A percentile compares a stretch with the other conserved stretches of the same genome.
Evolutionary conservation across 225 moss, liverwort and hornwort species (phyloP).

Genomic region (Climacium dendroides): DNA sequence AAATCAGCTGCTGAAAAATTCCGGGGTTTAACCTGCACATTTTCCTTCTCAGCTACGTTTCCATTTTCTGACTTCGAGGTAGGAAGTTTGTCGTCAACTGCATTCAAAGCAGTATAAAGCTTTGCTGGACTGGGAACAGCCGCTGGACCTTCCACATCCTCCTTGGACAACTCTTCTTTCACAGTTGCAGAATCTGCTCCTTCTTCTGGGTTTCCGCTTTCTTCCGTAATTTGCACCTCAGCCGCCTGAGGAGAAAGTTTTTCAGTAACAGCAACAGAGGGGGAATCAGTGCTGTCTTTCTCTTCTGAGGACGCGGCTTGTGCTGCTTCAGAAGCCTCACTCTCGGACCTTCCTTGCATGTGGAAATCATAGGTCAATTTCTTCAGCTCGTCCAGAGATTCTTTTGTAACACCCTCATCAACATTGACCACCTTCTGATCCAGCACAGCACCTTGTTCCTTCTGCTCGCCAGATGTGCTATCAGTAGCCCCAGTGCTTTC

Average conservation of each 20-base stretch:
- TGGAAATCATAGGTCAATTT: neutral
- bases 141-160: slow-evolving; percentile 2
- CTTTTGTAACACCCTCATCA: neutral
- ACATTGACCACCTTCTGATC: slow-evolving; percentile 5
- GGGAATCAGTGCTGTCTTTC: neutral
- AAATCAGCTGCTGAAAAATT: slow-evolving; percentile 14
- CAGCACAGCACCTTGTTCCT: neutral
- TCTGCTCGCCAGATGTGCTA: neutral
- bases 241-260: neutral
- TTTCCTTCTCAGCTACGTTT: neutral
- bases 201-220: neutral
- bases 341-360: slow-evolving; percentile 3
- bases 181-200: neutral
- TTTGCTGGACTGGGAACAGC: slow-evolving; percentile 29
- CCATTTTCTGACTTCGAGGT: slow-evolving; percentile 10
- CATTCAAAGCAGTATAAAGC: slow-evolving; percentile 17
- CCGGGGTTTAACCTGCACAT: slow-evolving; percentile 13
- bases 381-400: slow-evolving; percentile 16
- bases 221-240: slow-evolving; percentile 9
- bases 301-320: neutral
- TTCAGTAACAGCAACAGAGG: neutral
- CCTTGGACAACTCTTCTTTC: slow-evolving; percentile 11
- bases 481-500: neutral
- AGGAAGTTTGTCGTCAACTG: slow-evolving; percentile 18
- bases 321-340: neutral